phyloP scores from a whole-genome alignment of 179 eudicot genomes.

The Silene coronaria region DNA sequence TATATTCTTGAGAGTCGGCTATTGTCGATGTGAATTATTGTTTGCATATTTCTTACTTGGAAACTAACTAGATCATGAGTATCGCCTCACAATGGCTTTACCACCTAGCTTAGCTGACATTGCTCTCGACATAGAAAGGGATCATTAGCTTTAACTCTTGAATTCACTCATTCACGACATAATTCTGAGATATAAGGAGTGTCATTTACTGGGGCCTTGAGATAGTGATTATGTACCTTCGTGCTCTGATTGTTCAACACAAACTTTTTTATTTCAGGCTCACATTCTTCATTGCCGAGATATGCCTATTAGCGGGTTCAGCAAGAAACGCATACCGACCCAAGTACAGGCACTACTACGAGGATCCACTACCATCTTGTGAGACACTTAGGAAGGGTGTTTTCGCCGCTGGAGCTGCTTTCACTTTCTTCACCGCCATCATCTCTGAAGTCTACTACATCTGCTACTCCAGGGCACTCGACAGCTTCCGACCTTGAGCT shows the following conservation, averaged over 20 bases:
- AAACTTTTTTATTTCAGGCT: constrained; percentile 39
- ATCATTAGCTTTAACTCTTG: no score
- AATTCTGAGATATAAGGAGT: no score
- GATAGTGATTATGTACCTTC: background rate
- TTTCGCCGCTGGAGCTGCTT: constrained; percentile 88
- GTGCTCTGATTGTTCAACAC: background rate
- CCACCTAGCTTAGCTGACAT: no score
- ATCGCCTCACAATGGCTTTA: no score
- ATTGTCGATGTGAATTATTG: background rate
- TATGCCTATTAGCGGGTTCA: constrained; percentile 78
- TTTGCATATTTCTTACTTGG: background rate
- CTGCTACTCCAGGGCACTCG: constrained; percentile 54
- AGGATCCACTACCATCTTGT: constrained; percentile 55
- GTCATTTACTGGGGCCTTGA: no score
- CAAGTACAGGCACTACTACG: constrained; percentile 39
- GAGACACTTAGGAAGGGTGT: constrained; percentile 83
- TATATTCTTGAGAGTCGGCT: background rate
- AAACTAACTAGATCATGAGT: background rate
- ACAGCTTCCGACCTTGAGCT: constrained; percentile 29
- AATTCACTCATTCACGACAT: no score
- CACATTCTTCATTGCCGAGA: constrained; percentile 68
- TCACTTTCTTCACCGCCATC: constrained; percentile 59
- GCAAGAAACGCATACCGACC: constrained; percentile 75
- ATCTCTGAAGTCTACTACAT: constrained; percentile 63
- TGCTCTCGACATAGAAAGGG: no score